Conservation (phyloP, 257 asterid species). For the Verbascum thapsus region DNA sequence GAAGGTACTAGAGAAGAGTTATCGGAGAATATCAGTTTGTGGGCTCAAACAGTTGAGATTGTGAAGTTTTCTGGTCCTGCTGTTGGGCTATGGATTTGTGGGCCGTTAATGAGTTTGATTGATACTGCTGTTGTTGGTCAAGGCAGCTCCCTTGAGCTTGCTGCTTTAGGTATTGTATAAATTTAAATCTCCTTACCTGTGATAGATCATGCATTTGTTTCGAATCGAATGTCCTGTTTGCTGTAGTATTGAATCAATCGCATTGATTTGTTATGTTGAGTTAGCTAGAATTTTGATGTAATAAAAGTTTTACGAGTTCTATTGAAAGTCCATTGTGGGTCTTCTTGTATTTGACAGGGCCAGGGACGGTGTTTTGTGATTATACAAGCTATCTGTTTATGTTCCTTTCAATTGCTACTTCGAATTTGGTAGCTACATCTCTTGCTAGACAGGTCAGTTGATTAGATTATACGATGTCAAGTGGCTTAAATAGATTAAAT, state of each 20-base stretch:
- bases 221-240: not conserved
- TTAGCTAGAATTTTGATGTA: not conserved
- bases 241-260: not conserved
- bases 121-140: constrained; percentile 85
- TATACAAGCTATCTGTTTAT: constrained; percentile 79
- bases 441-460: constrained; percentile 76
- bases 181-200: not conserved
- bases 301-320: not conserved
- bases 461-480: constrained; percentile 40
- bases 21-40: constrained; percentile 48
- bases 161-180: constrained; percentile 71
- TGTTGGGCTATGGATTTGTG: constrained; percentile 83
- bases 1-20: constrained; percentile 33
- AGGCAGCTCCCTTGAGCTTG: constrained; percentile 80
- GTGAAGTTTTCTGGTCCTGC: constrained; percentile 87
- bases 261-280: not conserved
- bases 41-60: constrained; percentile 66
- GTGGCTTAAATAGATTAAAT: not conserved
- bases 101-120: constrained; percentile 83
- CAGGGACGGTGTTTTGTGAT: constrained; percentile 91
- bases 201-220: not conserved
- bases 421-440: constrained; percentile 92
- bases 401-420: constrained; percentile 96
- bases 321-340: not conserved
- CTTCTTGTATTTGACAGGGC: constrained; percentile 55